A percentile compares a stretch with the other conserved stretches of the same genome.
These are phyloP conservation scores for Brassica juncea DNA, from an alignment of 345 rosid genomes.

Conservation along the genomic window DNA sequence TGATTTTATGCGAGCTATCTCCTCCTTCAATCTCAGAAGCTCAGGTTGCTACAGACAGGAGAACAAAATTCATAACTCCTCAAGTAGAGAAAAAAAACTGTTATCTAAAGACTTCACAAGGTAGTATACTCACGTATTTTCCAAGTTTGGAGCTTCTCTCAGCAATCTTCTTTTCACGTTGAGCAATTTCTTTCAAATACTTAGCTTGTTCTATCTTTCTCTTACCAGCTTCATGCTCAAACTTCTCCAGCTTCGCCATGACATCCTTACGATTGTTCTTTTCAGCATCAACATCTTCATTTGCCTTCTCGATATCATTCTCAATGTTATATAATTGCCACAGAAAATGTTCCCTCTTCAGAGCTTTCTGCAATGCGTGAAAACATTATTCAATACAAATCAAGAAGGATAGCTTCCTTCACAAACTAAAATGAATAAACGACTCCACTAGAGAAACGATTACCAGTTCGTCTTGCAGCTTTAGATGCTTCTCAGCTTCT, in stretches of 20 bases:
- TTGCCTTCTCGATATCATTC: constrained; percentile 62
- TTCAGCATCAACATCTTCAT: constrained; percentile 69
- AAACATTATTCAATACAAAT: constrained; percentile 13
- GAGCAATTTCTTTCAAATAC: constrained; percentile 78
- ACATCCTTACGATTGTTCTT: constrained; percentile 59
- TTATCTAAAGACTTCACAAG: constrained; percentile 2
- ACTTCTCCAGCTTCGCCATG: constrained; percentile 61
- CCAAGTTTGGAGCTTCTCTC: constrained; percentile 71
- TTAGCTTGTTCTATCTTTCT: constrained; percentile 79
- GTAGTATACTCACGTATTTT: constrained; percentile 61
- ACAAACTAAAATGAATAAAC: constrained; percentile 16
- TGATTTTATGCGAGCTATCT: constrained; percentile 71
- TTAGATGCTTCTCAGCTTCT: constrained; percentile 94
- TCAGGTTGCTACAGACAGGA: constrained; percentile 73
- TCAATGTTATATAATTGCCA: constrained; percentile 87
- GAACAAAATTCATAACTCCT: constrained; percentile 12
- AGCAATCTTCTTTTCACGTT: constrained; percentile 73
- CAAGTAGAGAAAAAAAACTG: constrained; percentile 15
- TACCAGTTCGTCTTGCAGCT: constrained; percentile 90
- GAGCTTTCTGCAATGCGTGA: constrained; percentile 62
- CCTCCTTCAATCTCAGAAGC: constrained; percentile 86
- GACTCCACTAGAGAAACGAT: neutral
- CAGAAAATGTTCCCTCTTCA: constrained; percentile 78
- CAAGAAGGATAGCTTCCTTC: neutral
- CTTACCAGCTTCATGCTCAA: constrained; percentile 60